phyloP scores from a whole-genome alignment of 176 grass and related monocot species.

The Oryza coarctata region DNA sequence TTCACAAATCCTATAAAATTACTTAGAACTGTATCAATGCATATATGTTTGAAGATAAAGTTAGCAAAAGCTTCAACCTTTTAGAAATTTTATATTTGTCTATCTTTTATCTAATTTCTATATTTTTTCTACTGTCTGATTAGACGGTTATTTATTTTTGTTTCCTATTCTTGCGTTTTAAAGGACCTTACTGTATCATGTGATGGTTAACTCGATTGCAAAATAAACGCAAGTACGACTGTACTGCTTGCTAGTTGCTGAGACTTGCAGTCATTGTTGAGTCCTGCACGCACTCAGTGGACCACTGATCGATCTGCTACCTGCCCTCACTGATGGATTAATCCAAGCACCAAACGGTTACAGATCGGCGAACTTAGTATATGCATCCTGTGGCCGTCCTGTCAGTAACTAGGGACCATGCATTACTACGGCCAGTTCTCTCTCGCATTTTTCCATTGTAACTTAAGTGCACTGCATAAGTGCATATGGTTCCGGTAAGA shows the following conservation, averaged over 20 bases:
- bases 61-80: too few relatives aligned
- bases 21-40: too few relatives aligned
- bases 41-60: too few relatives aligned
- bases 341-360: background rate
- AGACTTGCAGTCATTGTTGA: background rate
- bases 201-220: background rate
- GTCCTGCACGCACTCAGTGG: background rate
- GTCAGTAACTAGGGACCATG: background rate
- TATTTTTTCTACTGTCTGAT: too few relatives aligned
- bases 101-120: too few relatives aligned
- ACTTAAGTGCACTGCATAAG: background rate
- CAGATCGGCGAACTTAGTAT: background rate
- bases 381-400: conserved; percentile 3
- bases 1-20: too few relatives aligned
- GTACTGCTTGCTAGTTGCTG: background rate
- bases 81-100: too few relatives aligned
- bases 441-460: background rate
- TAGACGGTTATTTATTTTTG: too few relatives aligned
- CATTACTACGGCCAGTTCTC: background rate
- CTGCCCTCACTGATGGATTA: background rate
- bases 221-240: conserved; percentile 1
- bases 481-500: background rate
- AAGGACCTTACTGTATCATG: background rate
- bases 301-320: background rate
- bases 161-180: too few relatives aligned